These are phyloP conservation scores for Boletus bicolor DNA, from an alignment of 768 basidiomycete genomes.

Conservation along the genomic window DNA sequence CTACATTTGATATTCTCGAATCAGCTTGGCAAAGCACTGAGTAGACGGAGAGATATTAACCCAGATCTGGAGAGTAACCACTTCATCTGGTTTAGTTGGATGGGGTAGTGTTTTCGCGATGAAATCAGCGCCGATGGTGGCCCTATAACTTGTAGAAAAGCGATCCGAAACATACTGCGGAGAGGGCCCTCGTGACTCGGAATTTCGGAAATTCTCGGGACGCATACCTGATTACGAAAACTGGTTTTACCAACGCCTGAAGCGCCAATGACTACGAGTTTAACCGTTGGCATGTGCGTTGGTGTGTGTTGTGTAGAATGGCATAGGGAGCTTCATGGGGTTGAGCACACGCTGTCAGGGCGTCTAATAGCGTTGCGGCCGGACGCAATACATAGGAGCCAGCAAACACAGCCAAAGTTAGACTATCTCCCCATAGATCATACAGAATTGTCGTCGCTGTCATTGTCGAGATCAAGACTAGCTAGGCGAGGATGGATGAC, in stretches of 20 bases:
- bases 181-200: not conserved
- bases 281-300: constrained; percentile 62
- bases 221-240: constrained; percentile 64
- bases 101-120: constrained; percentile 72
- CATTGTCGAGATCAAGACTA: not conserved
- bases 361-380: not conserved
- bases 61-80: constrained; percentile 70
- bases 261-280: constrained; percentile 77
- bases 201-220: not conserved
- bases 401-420: constrained; percentile 20
- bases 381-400: constrained; percentile 9
- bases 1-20: constrained; percentile 33
- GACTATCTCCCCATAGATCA: not conserved
- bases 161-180: constrained; percentile 71
- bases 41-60: constrained; percentile 31
- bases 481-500: constrained; percentile 24
- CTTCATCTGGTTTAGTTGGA: constrained; percentile 49
- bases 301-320: constrained; percentile 4
- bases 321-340: constrained; percentile 19
- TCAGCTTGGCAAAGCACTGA: not conserved
- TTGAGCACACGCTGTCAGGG: constrained; percentile 1
- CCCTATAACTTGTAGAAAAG: constrained; percentile 74
- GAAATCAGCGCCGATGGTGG: constrained; percentile 90
- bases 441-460: not conserved
- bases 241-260: constrained; percentile 87